Conservation (phyloP, 768 basidiomycete species). For the Boletus fagicola region DNA sequence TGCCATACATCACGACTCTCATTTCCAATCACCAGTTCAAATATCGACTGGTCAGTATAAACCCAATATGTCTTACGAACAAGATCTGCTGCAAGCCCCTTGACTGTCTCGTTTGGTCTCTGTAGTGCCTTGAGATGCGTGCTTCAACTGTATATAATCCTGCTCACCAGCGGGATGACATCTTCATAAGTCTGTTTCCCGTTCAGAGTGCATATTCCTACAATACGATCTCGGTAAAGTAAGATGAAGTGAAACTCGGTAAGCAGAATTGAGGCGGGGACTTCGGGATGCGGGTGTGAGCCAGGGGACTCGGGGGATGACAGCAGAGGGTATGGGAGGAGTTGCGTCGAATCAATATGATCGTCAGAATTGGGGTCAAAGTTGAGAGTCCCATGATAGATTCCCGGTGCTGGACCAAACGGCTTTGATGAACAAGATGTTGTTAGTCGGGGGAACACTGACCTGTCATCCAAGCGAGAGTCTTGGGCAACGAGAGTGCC, state of each 20-base stretch:
- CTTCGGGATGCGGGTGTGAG: conserved; percentile 30
- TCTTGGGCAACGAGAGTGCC: conserved; percentile 64
- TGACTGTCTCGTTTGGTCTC: conserved; percentile 73
- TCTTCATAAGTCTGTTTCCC: conserved; percentile 86
- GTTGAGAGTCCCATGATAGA: conserved; percentile 81
- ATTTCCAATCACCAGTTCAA: conserved; percentile 80
- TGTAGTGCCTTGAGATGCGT: conserved; percentile 32
- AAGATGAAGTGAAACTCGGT: conserved; percentile 93
- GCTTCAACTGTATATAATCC: neutral
- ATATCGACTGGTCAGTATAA: conserved; percentile 84
- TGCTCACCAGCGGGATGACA: conserved; percentile 68
- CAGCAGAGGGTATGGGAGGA: conserved; percentile 70
- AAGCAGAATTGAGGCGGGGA: conserved; percentile 74
- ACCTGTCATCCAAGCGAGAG: conserved; percentile 93
- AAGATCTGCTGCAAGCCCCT: conserved; percentile 79
- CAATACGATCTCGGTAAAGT: conserved; percentile 74
- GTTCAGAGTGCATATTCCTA: conserved; percentile 76
- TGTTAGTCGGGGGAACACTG: conserved; percentile 15
- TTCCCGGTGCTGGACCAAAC: conserved; percentile 62
- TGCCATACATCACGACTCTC: conserved; percentile 96
- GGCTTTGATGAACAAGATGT: conserved; percentile 2
- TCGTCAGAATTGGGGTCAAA: conserved; percentile 69
- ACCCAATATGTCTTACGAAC: conserved; percentile 92
- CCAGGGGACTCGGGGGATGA: conserved; percentile 27
- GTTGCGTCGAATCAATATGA: conserved; percentile 71